Conservation (phyloP, 495 filamentous ascomycete species). For the Neurospora sp. region DNA sequence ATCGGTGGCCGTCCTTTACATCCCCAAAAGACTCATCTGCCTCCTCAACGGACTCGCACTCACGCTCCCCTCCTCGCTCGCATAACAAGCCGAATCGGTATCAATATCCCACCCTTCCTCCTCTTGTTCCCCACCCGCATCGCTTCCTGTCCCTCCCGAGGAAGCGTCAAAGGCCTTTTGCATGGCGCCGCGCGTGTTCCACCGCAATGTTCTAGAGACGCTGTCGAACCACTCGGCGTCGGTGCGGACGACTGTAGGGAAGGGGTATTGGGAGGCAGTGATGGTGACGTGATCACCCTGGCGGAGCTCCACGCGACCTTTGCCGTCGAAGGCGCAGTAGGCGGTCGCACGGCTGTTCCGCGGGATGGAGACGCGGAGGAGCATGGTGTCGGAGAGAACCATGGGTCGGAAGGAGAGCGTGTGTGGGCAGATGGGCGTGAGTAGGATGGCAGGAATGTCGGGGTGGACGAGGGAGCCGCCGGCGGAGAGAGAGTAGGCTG, state of each 20-base stretch:
- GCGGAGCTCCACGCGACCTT: conserved; percentile 81
- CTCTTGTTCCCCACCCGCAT: conserved; percentile 30
- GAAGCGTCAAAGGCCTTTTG: conserved; percentile 67
- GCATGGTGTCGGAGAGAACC: conserved; percentile 93
- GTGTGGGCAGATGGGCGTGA: conserved; percentile 96
- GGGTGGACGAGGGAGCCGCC: conserved; percentile 94
- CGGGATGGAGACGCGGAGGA: conserved; percentile 80
- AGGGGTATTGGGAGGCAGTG: conserved; percentile 87
- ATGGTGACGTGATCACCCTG: conserved; percentile 92
- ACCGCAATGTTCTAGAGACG: conserved; percentile 77
- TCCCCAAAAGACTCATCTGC: conserved; percentile 53
- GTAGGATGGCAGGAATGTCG: conserved; percentile 91
- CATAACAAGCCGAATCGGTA: conserved; percentile 59
- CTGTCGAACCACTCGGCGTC: conserved; percentile 91
- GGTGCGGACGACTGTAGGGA: conserved; percentile 79
- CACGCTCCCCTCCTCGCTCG: conserved; percentile 50
- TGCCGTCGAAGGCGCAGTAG: conserved; percentile 94
- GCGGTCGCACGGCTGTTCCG: conserved; percentile 76
- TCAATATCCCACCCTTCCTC: conserved; percentile 73
- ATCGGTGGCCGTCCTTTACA: conserved; percentile 16
- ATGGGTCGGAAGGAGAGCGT: conserved; percentile 94
- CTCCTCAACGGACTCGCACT: conserved; percentile 56
- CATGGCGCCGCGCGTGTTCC: conserved; percentile 79
- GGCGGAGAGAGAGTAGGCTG: conserved; percentile 91
- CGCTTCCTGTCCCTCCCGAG: conserved; percentile 18